Base-by-base conservation (phyloP, 768 basidiomycete species). In the Astraeus odoratus region DNA sequence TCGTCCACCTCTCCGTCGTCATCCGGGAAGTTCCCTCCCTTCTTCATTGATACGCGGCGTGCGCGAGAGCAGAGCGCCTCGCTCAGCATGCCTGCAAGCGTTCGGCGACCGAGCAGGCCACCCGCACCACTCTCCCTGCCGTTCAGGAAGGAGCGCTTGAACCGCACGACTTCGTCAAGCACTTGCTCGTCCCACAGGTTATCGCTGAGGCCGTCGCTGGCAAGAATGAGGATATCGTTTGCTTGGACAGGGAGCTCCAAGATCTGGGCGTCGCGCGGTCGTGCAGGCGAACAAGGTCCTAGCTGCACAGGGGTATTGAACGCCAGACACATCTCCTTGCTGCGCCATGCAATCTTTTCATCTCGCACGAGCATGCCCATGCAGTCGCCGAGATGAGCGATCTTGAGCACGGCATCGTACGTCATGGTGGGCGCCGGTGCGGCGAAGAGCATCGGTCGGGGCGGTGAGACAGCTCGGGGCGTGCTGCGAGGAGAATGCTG, bases 271-370 rank as follows among this genome's bases (percentile, higher is more conserved):
- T 87, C 76, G 16, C 72, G 57, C 13, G 86, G 83, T 20, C 73
- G 75, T 16, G 80, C 79, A n/a, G 74, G 65, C 2, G 75, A 75
- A 33, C 75, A 67, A 2, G 80, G 80, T 6, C 80, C 80, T 24
- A 84, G 77, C 54, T 81, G 80, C 23, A 74, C 69, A 0, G 79
- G 81, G n/a, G 74, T 77, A 53, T 82, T 82, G 62, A 82, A 82
- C 12, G 73, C 76, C 77, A 90, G 92, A 80, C 92, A 93, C 88
- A 95, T 94, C 64, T 96, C 94, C 34, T 87, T 78, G 39, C 82
- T 86, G 25, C 92, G 74, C 82, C 91, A 96, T 1, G 81, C 77
- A 35, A 96, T 80, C 43, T 78, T 71, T 36, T 85, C 78, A 5
- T 76, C 82, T 2, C 93, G 78, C 16, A 97, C 80, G 18, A 96